Evolutionary conservation across 305 asterid genomes (phyloP), one percentile per base, ranked within the genome.

Genomic region (Salvia sclarea): DNA sequence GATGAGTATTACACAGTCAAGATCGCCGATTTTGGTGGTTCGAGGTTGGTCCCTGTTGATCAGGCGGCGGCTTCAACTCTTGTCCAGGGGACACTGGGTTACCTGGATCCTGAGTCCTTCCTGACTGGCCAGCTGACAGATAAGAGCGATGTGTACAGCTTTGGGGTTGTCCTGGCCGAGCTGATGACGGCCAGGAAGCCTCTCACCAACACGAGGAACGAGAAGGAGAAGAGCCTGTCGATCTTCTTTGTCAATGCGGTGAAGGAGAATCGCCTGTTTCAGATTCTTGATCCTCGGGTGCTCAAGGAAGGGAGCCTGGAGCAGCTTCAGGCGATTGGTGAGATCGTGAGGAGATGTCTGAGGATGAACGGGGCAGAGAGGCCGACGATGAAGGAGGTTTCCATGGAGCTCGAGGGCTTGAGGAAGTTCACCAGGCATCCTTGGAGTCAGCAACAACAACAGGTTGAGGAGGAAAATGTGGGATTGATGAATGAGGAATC

Each of bases 131-230:
- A 80, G 63, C 63, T 80, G 25, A 80, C 85, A 0, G 80, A 74
- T 13, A 81, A 78, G 57, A 81, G 83, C 20, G 83, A 81, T 5
- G 83, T 79, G 0, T 82, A 82, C 11, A 82, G 86, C 38, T 82
- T 82, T 8, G 86, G 86, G 3, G 79, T 82, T 0, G 80, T 79
- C 14, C 47, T 82, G 13, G 82, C 84, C 1, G 84, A 79, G 66
- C 74, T 82, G 8, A 45, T 79, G 64, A 82, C 84, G 0, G 77
- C 52, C 6, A 38, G 31, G 66, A 60, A 60, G 12, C 50, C 44
- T 33, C 65, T 81, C 11, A 55, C 70, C 3, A 70, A 25, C 68
- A 62, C 78, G 37, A 63, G 22, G 4, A 50, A 31, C 2, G 76
- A 74, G 30, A 69, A 65, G 12, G 82, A 79, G 17, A 72, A 70